Base-by-base conservation (phyloP, 2,329 filamentous ascomycete genomes). In the Trichoderma afroharzianum region DNA sequence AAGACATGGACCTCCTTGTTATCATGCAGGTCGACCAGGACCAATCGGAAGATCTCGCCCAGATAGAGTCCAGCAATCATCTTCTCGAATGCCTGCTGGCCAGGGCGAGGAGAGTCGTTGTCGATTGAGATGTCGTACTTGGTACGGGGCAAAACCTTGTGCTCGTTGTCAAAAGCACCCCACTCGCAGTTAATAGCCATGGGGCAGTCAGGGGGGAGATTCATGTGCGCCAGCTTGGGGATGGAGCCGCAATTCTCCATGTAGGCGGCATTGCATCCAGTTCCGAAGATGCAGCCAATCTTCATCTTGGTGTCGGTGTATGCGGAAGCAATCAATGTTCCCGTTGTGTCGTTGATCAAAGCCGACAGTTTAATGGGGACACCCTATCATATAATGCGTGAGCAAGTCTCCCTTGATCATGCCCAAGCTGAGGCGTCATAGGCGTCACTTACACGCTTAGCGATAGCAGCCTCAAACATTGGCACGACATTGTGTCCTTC, bases 161-260 rank as follows among this genome's bases (percentile, higher is more conserved):
- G 92, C 82, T 97, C 93, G 81, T 97, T 97, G 82, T 98, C 95
- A 79, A 98, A 98, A 39, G 95, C 95, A 75, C 95, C 95, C 88
- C 95, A 98, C 82, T 98, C 95, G 85, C 95, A 98, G 86, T 98
- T 98, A 85, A 98, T 97, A 67, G 94, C 94, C 87, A 98, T 97
- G 61, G 92, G 94, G 73, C 90, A 90, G 73, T 96, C 91, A 0
- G 93, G 86, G 63, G 94, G 92, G 47, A 98, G 88, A 78, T 97
- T 96, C 86, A 97, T 88, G 83, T 98, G 90, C 12, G 92, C 93
- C 69, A 99, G 89, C 87, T 99, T 99, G 75, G 95, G 95, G 75
- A 99, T 94, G 14, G 92, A 93, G 75, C 94, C 94, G 74, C 90
- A 93, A 78, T 97, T 84, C 83, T 99, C 96, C 92, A 99, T 97